Conservation (phyloP, 2,329 filamentous ascomycete genomes). For the Alternaria gaisen region DNA sequence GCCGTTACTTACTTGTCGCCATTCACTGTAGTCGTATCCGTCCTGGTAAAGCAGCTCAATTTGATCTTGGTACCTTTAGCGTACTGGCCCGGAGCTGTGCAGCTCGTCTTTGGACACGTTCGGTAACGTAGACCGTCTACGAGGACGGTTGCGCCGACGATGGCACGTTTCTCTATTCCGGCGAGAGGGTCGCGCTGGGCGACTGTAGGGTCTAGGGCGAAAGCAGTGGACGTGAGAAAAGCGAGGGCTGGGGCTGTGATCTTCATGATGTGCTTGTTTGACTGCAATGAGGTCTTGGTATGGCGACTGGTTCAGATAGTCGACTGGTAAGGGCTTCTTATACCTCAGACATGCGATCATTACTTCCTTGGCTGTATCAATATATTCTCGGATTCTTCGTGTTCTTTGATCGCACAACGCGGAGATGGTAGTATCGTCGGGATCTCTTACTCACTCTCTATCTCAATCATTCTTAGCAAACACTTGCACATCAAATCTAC, state of each 20-base stretch:
- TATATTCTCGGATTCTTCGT: background rate
- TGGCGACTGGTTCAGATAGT: background rate
- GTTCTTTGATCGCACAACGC: background rate
- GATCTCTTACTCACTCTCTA: background rate
- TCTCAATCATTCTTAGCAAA: background rate
- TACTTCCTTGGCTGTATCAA: background rate
- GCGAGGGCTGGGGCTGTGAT: background rate
- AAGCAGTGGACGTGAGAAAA: background rate
- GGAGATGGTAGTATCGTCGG: background rate
- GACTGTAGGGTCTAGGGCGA: background rate
- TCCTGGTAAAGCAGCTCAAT: slow-evolving; percentile 11
- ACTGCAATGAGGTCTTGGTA: background rate
- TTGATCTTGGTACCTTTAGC: slow-evolving; percentile 11
- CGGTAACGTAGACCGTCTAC: slow-evolving; percentile 16
- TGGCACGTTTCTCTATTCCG: slow-evolving; percentile 4
- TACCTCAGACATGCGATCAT: background rate
- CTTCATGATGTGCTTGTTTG: background rate
- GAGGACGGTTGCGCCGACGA: slow-evolving; percentile 6
- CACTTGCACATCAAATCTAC: background rate
- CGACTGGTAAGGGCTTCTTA: background rate
- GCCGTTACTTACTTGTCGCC: slow-evolving; percentile 10
- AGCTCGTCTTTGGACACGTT: slow-evolving; percentile 13
- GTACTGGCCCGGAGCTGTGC: slow-evolving; percentile 12
- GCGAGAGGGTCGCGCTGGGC: background rate
- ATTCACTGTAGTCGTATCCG: slow-evolving; percentile 7